A percentile compares a stretch with the other conserved stretches of the same genome.
These are phyloP conservation scores for Teunomyces pallodes DNA, from an alignment of 805 yeast genomes.

Conservation along the genomic window DNA sequence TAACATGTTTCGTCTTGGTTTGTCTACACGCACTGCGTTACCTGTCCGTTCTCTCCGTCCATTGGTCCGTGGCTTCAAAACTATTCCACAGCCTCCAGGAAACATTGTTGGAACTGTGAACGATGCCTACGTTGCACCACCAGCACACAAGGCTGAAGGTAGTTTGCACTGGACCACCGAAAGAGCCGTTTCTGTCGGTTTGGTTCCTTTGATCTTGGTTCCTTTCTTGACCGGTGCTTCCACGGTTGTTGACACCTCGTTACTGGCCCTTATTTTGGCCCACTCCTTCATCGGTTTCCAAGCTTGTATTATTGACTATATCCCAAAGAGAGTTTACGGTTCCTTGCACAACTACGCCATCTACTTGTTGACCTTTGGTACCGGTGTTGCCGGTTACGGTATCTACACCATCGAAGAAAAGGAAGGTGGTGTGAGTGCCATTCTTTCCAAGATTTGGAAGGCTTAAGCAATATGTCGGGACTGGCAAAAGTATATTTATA, in stretches of 20 bases:
- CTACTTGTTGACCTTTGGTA: slow-evolving; percentile 60
- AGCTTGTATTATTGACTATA: slow-evolving; percentile 75
- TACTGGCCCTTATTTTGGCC: slow-evolving; percentile 54
- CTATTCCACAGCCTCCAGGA: slow-evolving; percentile 72
- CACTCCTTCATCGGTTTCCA: slow-evolving; percentile 74
- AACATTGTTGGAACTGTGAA: slow-evolving; percentile 68
- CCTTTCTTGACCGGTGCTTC: slow-evolving; percentile 58
- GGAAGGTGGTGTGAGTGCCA: slow-evolving; percentile 60
- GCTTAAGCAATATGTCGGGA: slow-evolving; percentile 20
- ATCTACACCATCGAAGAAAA: slow-evolving; percentile 64
- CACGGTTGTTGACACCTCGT: slow-evolving; percentile 54
- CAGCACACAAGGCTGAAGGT: slow-evolving; percentile 56
- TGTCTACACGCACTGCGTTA: slow-evolving; percentile 2
- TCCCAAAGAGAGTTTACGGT: slow-evolving; percentile 74
- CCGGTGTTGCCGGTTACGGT: slow-evolving; percentile 67
- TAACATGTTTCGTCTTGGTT: slow-evolving; percentile 5
- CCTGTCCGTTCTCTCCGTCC: slow-evolving; percentile 8
- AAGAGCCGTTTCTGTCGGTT: slow-evolving; percentile 53
- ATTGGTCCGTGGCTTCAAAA: slow-evolving; percentile 37
- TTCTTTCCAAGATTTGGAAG: slow-evolving; percentile 40
- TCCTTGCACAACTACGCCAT: slow-evolving; percentile 58
- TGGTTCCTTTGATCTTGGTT: slow-evolving; percentile 61
- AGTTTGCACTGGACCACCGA: slow-evolving; percentile 76
- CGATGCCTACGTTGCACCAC: slow-evolving; percentile 66
- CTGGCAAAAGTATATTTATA: neutral